Evolutionary conservation across 164 flowering plant genomes (phyloP), one percentile per base, ranked within the genome.

Genomic region (Piper betle): DNA sequence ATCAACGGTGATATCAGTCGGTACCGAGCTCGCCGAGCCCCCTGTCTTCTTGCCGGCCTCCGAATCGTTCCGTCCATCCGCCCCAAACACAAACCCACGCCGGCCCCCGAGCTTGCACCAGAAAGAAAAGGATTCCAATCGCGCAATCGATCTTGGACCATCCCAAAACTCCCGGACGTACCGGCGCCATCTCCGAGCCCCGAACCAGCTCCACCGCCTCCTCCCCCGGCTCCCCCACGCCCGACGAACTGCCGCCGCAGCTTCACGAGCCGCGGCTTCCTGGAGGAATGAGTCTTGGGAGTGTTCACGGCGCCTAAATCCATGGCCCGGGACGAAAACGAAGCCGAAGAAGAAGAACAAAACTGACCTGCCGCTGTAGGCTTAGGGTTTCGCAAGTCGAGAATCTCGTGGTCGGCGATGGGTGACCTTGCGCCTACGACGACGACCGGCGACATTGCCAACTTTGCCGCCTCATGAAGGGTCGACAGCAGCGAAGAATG

Each of bases 201-300:
- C 55, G 18, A 57, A 64, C 39, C 37, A 37, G 6, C 61, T 48
- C 53, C 41, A 25, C 59, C 13, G 19, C 15, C 19, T 9, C 57
- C 56, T 53, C 13, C 18, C 20, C 12, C 17, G 56, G 17, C 48
- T 66, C 56, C 33, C 60, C 52, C 19, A 58, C 55, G 20, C 8
- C 64, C 50, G 40, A 17, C 64, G 15, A 54, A 16, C 11, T 63
- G 63, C 52, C 67, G 69, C 37, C 71, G 61, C 56, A 69, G 40
- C 68, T 75, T 75, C 25, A 72, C 62, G 20, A 72, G 50, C 46
- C 78, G 62, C 15, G 73, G 78, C 58, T 53, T 69, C 37, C 66
- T 50, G 12, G 2, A 13, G 4, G 39, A 60, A 52, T 56, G n/a
- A 61, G 57, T 40, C 16, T 53, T 37, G 43, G 56, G 52, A 38